These are phyloP conservation scores for Zelopaecilomyces penicillatus DNA, from an alignment of 2,329 filamentous ascomycete species.

Conservation along the genomic window DNA sequence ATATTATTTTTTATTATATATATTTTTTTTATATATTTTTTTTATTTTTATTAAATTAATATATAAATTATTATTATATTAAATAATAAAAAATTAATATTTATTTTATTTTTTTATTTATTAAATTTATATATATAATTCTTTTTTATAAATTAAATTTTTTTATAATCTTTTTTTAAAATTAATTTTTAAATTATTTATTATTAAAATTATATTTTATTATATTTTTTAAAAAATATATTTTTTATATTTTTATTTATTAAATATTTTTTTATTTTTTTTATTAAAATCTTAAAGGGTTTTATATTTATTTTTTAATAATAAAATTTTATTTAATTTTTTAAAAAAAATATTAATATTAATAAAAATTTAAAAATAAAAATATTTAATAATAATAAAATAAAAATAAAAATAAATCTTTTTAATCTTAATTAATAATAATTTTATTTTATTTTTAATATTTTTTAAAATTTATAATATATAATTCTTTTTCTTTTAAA, in stretches of 20 bases:
- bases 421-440: neutral
- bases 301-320: too few relatives aligned
- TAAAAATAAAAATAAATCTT: neutral
- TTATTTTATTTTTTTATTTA: neutral
- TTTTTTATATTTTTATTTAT: neutral
- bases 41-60: neutral
- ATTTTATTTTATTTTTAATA: neutral
- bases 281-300: too few relatives aligned
- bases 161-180: neutral
- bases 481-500: too few relatives aligned
- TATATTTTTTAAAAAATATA: neutral
- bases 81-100: neutral
- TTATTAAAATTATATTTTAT: neutral
- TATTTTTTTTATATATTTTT: neutral
- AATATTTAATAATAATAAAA: neutral
- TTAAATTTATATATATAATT: neutral
- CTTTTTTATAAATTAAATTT: neutral
- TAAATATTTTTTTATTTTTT: neutral
- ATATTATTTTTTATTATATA: neutral
- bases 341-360: too few relatives aligned
- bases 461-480: too few relatives aligned
- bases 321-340: too few relatives aligned
- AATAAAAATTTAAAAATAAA: too few relatives aligned
- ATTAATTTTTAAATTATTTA: neutral
- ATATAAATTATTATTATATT: slow-evolving; percentile 1